Conservation (phyloP, 768 basidiomycete genomes). For the Podaxis pistillaris region DNA sequence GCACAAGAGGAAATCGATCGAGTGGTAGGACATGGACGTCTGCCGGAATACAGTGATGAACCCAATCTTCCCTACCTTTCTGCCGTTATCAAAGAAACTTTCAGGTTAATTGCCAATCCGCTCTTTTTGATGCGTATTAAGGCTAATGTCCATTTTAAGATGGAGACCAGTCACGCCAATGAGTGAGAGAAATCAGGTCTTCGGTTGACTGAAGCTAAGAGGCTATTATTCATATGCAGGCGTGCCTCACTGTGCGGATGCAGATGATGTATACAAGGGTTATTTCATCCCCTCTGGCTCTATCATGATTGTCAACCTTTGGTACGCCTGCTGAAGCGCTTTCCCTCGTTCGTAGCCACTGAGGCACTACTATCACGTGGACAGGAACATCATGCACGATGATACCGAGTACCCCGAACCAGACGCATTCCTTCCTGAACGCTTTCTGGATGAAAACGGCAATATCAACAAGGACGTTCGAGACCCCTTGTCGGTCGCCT, state of each 20-base stretch:
- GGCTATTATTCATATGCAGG: conserved; percentile 17
- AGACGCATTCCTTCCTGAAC: conserved; percentile 41
- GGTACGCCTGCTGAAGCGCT: conserved; percentile 20
- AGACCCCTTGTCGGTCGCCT: conserved; percentile 35
- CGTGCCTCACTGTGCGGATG: conserved; percentile 30
- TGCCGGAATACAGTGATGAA: conserved; percentile 20
- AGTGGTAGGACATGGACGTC: conserved; percentile 14
- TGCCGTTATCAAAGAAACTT: conserved; percentile 21
- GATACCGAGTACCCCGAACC: conserved; percentile 23
- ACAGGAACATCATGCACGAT: background rate
- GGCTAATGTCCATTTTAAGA: background rate
- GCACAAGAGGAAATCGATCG: conserved; percentile 14
- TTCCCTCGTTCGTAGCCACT: background rate
- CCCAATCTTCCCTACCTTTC: conserved; percentile 20
- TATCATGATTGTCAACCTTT: conserved; percentile 33
- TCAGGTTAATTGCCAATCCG: conserved; percentile 15
- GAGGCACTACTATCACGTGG: background rate
- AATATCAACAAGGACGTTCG: conserved; percentile 26
- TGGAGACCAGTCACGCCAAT: conserved; percentile 14
- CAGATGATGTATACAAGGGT: conserved; percentile 46
- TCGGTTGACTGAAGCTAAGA: background rate
- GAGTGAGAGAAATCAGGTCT: background rate
- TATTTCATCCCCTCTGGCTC: conserved; percentile 43
- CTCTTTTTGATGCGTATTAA: background rate
- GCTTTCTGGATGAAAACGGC: conserved; percentile 40